phyloP scores from a whole-genome alignment of 805 yeast genomes.

The Wickerhamomyces queroliae region DNA sequence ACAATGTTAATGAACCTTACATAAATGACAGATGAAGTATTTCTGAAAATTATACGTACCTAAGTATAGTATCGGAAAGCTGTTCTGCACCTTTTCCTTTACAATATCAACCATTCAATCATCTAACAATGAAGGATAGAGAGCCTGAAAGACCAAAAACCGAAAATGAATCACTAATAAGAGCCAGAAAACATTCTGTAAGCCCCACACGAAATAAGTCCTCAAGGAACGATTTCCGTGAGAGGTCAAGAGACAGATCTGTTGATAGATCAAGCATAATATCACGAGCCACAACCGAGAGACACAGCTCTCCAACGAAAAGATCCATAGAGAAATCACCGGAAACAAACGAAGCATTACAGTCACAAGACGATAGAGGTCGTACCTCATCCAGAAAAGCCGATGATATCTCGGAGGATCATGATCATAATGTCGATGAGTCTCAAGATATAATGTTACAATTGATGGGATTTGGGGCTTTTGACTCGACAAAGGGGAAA shows the following conservation, averaged over 20 bases:
- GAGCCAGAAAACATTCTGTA: slow-evolving; percentile 3
- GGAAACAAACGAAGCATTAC: not conserved
- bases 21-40: too few relatives aligned
- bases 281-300: not conserved
- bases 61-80: too few relatives aligned
- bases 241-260: slow-evolving; percentile 6
- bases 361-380: slow-evolving; percentile 15
- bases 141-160: not conserved
- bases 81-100: too few relatives aligned
- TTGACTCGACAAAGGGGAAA: slow-evolving; percentile 50
- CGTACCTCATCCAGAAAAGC: slow-evolving; percentile 21
- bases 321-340: not conserved
- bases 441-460: slow-evolving; percentile 31
- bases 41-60: too few relatives aligned
- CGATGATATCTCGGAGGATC: slow-evolving; percentile 2
- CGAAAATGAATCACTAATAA: not conserved
- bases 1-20: too few relatives aligned
- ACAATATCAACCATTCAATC: too few relatives aligned
- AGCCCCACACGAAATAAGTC: slow-evolving; percentile 5
- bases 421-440: slow-evolving; percentile 19
- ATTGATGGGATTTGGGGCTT: slow-evolving; percentile 55
- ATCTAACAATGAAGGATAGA: not conserved
- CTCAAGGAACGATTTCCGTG: slow-evolving; percentile 7
- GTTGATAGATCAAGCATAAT: not conserved
- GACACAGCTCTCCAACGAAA: slow-evolving; percentile 8